These are phyloP conservation scores for Boletus rubroflammeus DNA, from an alignment of 768 basidiomycete genomes.

Conservation along the genomic window DNA sequence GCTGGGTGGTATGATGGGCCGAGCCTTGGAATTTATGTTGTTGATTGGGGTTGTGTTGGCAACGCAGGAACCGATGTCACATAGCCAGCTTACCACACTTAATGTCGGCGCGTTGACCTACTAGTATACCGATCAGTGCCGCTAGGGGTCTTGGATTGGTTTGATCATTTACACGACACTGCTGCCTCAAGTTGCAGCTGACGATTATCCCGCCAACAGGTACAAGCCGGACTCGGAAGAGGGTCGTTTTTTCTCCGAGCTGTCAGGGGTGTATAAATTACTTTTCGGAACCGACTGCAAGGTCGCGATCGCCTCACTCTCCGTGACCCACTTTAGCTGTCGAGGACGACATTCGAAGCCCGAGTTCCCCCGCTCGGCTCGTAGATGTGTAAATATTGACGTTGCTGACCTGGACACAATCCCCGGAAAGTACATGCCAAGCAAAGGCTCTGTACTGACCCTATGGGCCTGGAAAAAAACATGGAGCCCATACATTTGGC, in stretches of 20 bases:
- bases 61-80: not conserved
- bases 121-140: no score
- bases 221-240: no score
- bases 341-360: not conserved
- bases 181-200: not conserved
- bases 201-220: not conserved
- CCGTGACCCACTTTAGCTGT: not conserved
- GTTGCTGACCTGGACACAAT: not conserved
- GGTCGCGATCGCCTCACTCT: not conserved
- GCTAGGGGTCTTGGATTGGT: no score
- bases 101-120: not conserved
- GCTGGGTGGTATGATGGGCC: conserved; percentile 30
- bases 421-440: no score
- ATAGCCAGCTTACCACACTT: not conserved
- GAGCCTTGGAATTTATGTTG: conserved; percentile 32
- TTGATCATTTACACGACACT: not conserved
- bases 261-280: not conserved
- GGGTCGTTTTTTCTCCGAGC: no score
- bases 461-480: no score
- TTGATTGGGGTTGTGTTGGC: conserved; percentile 12
- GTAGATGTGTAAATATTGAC: not conserved
- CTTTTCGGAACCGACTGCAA: not conserved
- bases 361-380: not conserved
- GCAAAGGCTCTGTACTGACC: no score
- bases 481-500: no score